phyloP scores from a whole-genome alignment of 257 asterid genomes.

The Vinca minor region DNA sequence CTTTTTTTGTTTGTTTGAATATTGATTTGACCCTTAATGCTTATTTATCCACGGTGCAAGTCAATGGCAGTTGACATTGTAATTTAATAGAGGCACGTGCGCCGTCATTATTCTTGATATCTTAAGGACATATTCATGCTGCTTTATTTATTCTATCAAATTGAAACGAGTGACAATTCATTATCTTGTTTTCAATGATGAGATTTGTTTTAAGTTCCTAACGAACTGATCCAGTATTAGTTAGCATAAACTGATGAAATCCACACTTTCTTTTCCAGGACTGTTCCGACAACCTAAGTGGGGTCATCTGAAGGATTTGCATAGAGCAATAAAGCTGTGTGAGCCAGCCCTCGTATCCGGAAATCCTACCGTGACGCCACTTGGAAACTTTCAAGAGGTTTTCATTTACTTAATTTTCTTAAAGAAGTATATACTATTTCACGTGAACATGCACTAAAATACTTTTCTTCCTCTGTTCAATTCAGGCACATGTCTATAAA shows the following conservation, averaged over 20 bases:
- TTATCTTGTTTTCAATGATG: too few relatives aligned
- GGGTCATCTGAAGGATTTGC: slow-evolving; percentile 98
- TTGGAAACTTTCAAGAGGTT: slow-evolving; percentile 96
- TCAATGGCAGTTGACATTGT: neutral
- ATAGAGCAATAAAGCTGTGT: slow-evolving; percentile 93
- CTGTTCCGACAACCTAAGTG: slow-evolving; percentile 81
- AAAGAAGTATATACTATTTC: slow-evolving; percentile 2
- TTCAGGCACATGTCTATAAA: slow-evolving; percentile 84
- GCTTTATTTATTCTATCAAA: neutral
- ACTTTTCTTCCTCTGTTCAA: neutral
- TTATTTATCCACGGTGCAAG: neutral
- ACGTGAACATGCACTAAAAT: slow-evolving; percentile 5
- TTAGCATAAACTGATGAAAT: slow-evolving; percentile 1
- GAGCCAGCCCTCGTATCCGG: slow-evolving; percentile 85
- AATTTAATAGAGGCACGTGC: neutral
- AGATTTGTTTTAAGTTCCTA: too few relatives aligned
- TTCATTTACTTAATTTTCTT: slow-evolving; percentile 15
- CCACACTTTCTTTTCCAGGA: slow-evolving; percentile 41
- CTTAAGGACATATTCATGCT: slow-evolving; percentile 4
- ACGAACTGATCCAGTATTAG: too few relatives aligned
- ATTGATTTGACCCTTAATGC: neutral
- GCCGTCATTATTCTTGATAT: slow-evolving; percentile 1
- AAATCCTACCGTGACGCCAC: slow-evolving; percentile 62
- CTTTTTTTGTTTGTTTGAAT: slow-evolving; percentile 1
- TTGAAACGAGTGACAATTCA: neutral